Evolutionary conservation across 352 stramenopile species (phyloP), one percentile per base, ranked within the genome.

Genomic region (Pythium dissotocum): DNA sequence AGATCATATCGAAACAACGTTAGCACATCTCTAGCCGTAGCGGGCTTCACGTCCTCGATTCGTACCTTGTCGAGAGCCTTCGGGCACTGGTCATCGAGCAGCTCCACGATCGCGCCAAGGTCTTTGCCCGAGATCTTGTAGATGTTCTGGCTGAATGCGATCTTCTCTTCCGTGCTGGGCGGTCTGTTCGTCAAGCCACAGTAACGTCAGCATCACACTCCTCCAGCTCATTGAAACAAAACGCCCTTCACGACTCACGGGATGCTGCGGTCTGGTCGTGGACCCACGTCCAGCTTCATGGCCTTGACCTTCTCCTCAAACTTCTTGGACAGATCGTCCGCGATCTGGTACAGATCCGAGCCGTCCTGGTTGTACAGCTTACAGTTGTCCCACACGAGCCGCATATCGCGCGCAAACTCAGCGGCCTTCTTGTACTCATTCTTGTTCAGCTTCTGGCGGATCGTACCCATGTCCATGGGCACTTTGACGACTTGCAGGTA

Each of bases 381-480:
- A 71, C 85, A 93, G 57, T 96, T 96, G 57, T 90, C 84, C 86
- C 86, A 96, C 13, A 94, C 85, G 63, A 96, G 75, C 1, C 88
- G 86, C 82, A 94, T 89, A 63, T 96, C 88, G 32, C 78, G 77
- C 30, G 85, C 85, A 85, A 96, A 94, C 52, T 93, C 86, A 26
- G 67, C 67, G n/a, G 82, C 68, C 53, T 93, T 95, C 66, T 92
- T 91, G 83, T 96, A 94, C 67, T 94, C 86, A 38, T 81, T 84
- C 72, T 93, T 94, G 64, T 55, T 70, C 12, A 96, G 72, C 71
- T 93, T 94, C 56, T 10, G 73, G 63, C 85, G 86, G 48, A 98
- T 89, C 32, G 92, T 96, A 46, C 90, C 90, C 35, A 98, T 77
- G 72, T 98, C 92, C 90, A 97, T 97, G 40, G 92, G 92, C 64